phyloP scores from a whole-genome alignment of 2,329 filamentous ascomycete species.

The Pestalotiopsis fici region DNA sequence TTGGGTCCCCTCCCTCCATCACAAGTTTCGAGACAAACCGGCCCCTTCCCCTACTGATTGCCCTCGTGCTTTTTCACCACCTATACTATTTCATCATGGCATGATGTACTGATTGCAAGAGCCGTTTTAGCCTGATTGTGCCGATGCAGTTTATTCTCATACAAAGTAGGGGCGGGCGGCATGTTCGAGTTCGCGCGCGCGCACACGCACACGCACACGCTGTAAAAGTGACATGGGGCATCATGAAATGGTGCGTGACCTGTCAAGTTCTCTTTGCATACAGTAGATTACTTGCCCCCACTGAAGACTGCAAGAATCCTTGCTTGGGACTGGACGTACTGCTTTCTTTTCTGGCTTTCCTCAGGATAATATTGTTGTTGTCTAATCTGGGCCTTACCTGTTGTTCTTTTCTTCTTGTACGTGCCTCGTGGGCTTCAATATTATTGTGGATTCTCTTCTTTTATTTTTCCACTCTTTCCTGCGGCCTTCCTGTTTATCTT shows the following conservation, averaged over 20 bases:
- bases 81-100: not conserved
- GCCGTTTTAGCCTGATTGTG: not conserved
- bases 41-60: too few relatives aligned
- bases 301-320: not conserved
- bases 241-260: not conserved
- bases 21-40: not conserved
- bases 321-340: not conserved
- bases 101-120: not conserved
- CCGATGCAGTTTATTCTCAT: not conserved
- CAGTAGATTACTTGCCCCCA: not conserved
- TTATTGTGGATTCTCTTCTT: not conserved
- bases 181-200: not conserved
- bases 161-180: not conserved
- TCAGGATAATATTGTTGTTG: not conserved
- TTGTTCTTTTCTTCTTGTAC: not conserved
- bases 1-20: not conserved
- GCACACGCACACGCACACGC: too few relatives aligned
- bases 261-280: not conserved
- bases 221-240: not conserved
- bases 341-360: not conserved
- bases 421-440: not conserved
- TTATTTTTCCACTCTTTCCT: not conserved
- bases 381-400: too few relatives aligned
- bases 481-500: not conserved
- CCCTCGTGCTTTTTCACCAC: not conserved